Evolutionary conservation across 208 protist genomes (phyloP), one percentile per base, ranked within the genome.

Genomic region (Angomonas desouzai): DNA sequence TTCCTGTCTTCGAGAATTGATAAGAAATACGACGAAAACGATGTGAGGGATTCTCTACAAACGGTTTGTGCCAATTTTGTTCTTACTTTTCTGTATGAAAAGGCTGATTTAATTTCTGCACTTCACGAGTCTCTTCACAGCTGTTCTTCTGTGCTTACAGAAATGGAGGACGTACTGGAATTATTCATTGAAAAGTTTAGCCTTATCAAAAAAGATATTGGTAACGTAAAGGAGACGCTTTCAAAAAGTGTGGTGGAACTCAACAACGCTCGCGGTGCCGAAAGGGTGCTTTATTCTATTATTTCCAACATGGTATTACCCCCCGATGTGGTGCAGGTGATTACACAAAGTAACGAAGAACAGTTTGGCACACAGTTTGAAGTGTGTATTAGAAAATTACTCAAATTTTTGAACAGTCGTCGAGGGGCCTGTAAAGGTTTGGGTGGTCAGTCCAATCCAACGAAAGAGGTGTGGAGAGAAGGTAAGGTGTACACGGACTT

Each of bases 311-410:
- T 91, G 22, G 73, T 94, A 9, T 72, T 94, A 20, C 83, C 89
- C 1, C 89, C 89, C 0, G 85, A 92, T 51, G 70, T 92, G 0
- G 83, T 94, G 62, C 85, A 83, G 56, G 77, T 91, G 16, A 71
- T 94, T 33, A 83, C 80, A 10, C 77, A 88, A 56, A 68, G 70
- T 10, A 91, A 75, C 64, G 83, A 83, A 2, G 83, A 89, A 55
- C 71, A 89, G 70, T 70, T 94, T 0, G 85, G 85, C 0, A 64
- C 77, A 49, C 79, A 90, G 53, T 94, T 91, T 59, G 73, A 77
- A 55, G 32, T 85, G 20, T 83, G 79, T 10, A 34, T 80, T 22
- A 65, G 77, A 16, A 59, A 81, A 57, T 53, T 94, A 18, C 70
- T 91, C 6, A 66, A 66, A 1, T 77, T 81, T 63, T 55, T 94